Evolutionary conservation across 805 yeast species (phyloP).

Genomic region (Kazachstania taianensis): DNA sequence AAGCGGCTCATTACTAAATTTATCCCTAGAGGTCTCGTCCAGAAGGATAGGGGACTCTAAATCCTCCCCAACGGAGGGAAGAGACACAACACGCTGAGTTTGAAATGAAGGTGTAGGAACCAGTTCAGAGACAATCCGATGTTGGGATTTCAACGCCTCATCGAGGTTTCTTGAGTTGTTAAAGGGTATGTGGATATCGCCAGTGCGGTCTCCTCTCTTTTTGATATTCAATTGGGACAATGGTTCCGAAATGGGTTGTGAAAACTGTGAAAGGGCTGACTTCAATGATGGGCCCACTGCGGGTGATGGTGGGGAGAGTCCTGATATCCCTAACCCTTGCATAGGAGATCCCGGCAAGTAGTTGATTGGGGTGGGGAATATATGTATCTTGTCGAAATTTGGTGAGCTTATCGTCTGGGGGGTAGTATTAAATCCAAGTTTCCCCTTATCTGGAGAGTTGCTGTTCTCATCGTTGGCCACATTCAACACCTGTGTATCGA

Average conservation of each 20-base stretch:
- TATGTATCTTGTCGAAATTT: slow-evolving; percentile 19
- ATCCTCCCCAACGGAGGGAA: slow-evolving; percentile 19
- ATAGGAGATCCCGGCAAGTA: slow-evolving; percentile 11
- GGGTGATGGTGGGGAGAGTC: slow-evolving; percentile 3
- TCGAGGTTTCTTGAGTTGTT: slow-evolving; percentile 5
- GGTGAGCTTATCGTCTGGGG: too few species aligned
- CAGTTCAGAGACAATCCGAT: slow-evolving; percentile 22
- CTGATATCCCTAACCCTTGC: slow-evolving; percentile 1
- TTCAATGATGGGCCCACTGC: not conserved
- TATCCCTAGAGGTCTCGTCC: not conserved
- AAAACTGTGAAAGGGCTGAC: not conserved
- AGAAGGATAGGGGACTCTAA: not conserved
- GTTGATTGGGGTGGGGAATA: slow-evolving; percentile 27
- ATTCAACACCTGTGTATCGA: too few species aligned
- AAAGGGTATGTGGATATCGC: not conserved
- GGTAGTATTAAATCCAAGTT: too few species aligned
- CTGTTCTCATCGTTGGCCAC: too few species aligned
- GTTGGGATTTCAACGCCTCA: slow-evolving; percentile 6
- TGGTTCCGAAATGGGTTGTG: not conserved
- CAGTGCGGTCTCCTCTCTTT: too few species aligned
- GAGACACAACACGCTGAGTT: slow-evolving; percentile 19
- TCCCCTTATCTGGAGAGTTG: too few species aligned
- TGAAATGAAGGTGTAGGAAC: slow-evolving; percentile 12
- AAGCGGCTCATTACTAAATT: too few species aligned
- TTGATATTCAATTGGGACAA: slow-evolving; percentile 1